Evolutionary conservation across 1,284 basidiomycete genomes (phyloP).

Genomic region (Trichosporon asahii): DNA sequence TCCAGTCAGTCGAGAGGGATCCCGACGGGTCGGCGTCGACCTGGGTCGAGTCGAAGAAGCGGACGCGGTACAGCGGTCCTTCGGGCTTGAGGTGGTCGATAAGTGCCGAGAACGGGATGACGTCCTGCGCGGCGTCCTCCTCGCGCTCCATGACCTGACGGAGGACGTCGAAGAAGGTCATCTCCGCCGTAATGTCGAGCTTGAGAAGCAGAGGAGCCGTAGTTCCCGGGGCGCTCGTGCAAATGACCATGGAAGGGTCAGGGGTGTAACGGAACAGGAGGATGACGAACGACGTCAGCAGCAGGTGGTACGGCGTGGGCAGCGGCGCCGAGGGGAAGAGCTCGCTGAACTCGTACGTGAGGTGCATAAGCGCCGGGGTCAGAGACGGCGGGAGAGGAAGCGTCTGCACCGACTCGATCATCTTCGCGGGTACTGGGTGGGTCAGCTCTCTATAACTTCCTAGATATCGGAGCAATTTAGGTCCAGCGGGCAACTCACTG

Average conservation of each 20-base stretch:
- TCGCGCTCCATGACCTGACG: conserved; percentile 61
- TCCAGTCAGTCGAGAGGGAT: conserved; percentile 84
- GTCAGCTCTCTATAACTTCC: conserved; percentile 17
- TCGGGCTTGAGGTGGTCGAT: conserved; percentile 68
- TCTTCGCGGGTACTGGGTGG: conserved; percentile 61
- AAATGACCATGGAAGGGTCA: conserved; percentile 91
- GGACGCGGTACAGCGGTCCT: conserved; percentile 75
- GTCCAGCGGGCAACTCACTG: conserved; percentile 33
- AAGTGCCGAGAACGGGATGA: conserved; percentile 76
- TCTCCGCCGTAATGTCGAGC: conserved; percentile 76
- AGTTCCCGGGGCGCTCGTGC: conserved; percentile 73
- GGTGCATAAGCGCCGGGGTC: conserved; percentile 46
- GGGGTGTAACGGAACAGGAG: conserved; percentile 93
- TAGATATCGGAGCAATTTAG: neutral
- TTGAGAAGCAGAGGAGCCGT: conserved; percentile 80
- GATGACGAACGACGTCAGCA: conserved; percentile 85
- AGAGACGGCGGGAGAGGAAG: conserved; percentile 59
- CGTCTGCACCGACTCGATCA: conserved; percentile 73
- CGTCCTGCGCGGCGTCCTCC: conserved; percentile 76
- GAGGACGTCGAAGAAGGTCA: conserved; percentile 92
- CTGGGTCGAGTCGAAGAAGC: conserved; percentile 79
- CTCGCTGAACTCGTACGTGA: conserved; percentile 69
- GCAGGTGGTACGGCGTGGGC: conserved; percentile 85
- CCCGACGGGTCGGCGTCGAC: conserved; percentile 75
- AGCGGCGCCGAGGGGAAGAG: conserved; percentile 48